phyloP scores from a whole-genome alignment of 768 basidiomycete species.

The Termitomyces sp. region DNA sequence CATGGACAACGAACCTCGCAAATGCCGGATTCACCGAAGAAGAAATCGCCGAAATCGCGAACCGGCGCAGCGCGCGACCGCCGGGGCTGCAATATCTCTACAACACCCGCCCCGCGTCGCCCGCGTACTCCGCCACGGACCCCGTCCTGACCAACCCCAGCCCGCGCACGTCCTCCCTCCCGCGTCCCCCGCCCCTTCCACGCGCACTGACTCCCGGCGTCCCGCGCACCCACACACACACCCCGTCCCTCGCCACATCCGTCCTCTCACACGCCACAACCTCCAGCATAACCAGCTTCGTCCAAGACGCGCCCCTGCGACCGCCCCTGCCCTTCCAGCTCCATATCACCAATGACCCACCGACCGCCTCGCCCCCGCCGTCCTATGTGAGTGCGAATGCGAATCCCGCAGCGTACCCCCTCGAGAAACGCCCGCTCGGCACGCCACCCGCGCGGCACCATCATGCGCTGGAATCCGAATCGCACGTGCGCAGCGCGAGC shows the following conservation, averaged over 20 bases:
- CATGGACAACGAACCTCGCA: conserved; percentile 62
- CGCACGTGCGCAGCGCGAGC: not conserved
- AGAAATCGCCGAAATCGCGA: conserved; percentile 61
- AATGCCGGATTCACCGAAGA: conserved; percentile 65
- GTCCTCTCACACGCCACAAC: conserved; percentile 17
- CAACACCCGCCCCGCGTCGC: conserved; percentile 33
- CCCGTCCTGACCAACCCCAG: conserved; percentile 25
- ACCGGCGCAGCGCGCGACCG: conserved; percentile 34
- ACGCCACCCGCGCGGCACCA: not conserved
- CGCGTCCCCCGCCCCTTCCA: not conserved
- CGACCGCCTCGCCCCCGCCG: conserved; percentile 38
- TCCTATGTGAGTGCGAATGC: too few relatives aligned
- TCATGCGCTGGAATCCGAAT: too few relatives aligned
- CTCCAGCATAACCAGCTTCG: conserved; percentile 4
- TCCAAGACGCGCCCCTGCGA: too few relatives aligned
- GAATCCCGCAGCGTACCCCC: too few relatives aligned
- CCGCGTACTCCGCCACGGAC: conserved; percentile 16
- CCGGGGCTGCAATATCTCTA: conserved; percentile 32
- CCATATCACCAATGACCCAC: conserved; percentile 37
- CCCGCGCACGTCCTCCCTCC: conserved; percentile 33
- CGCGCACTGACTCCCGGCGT: too few relatives aligned
- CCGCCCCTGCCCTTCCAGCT: too few relatives aligned
- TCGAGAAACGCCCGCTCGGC: not conserved
- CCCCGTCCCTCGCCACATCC: too few relatives aligned
- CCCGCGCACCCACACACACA: too few relatives aligned